Evolutionary conservation across 225 moss, liverwort and hornwort genomes (phyloP), one percentile per base, ranked within the genome.

Genomic region (Takakia lepidozioides): DNA sequence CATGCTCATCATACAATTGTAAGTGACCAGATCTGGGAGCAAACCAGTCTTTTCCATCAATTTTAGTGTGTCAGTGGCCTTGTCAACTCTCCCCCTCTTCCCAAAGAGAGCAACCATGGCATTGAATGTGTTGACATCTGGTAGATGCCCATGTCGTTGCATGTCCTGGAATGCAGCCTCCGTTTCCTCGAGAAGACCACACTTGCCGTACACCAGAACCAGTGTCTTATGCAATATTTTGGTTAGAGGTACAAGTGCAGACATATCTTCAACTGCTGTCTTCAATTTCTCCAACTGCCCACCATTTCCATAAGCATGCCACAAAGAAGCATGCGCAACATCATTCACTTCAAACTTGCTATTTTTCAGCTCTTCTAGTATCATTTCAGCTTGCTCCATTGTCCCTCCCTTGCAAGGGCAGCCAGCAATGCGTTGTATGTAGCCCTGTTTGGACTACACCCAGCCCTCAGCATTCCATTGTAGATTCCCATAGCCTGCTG

Each of bases 1-100:
- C 84, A 87, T 87, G 61, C 95, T 83, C 87, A 98, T 87, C 28
- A 91, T 63, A 47, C 86, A 85, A 34, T 98, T 98, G 49, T 91
- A 98, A 34, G 95, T 98, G 27, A 98, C 81, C 24, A 98, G 73
- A 55, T 91, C 91, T 40, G 87, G 82, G 30, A 58, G 58, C 52
- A 98, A 58, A 36, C 82, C 82, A 51, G 73, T 71, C 23, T 28
- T 59, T 42, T 57, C 65, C 51, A 91, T 62, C 25, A 71, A 57
- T 29, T 57, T 59, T 29, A 83, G 64, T 19, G 80, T 65, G 47
- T 85, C 78, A 20, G 71, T 81, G 27, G 91, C 95, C 65, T 75
- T 80, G 60, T 90, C 95, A 15, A 87, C 57, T 58, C 72, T 68
- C n/a, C n/a, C n/a, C n/a, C n/a, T n/a, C n/a, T n/a, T n/a, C 22